Evolutionary conservation across 1,284 basidiomycete genomes (phyloP), one percentile per base, ranked within the genome.

Genomic region (Acaromyces ingoldii): DNA sequence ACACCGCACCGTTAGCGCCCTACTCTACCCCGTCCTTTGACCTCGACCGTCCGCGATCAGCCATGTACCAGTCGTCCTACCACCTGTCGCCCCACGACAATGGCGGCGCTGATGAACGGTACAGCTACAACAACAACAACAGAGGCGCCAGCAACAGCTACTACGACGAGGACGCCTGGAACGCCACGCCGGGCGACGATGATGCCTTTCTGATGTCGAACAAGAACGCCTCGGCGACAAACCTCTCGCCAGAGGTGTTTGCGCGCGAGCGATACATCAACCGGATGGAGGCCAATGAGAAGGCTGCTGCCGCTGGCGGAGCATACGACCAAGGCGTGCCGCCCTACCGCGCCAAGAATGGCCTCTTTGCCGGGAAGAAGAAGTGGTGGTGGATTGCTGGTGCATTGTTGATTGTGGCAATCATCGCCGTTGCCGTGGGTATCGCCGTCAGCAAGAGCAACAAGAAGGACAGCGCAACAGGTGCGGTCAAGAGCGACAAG

Each of bases 401-500:
- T 0, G 60, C 24, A 11, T 57, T 55, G 2, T 13, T 67, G 6
- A 25, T 51, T 2, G 19, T 57, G 1, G 53, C 58, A 9, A 39
- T 60, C 34, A 46, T 65, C 2, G 50, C 22, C 13, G 51, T 60
- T 29, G 41, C 61, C 43, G 62, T 54, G 48, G 60, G 64, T 36
- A 53, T 57, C 5, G 58, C 53, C 3, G 51, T 52, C 17, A 29
- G 53, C 43, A 60, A 55, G 11, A 11, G 30, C 21, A 46, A 29
- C 2, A 24, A 19, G 1, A 51, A 42, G 1, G 50, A 43, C 5
- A 17, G 53, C 1, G 58, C 54, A 0, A 47, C 55, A 0, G 60
- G 62, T 3, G 62, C 55, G 1, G 60, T 60, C 0, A 40, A 46
- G 13, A 42, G 79, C 1, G 77, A 83, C 61, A 77, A 80, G 21